phyloP scores from a whole-genome alignment of 352 stramenopile species.

The Globisporangium cylindrosporum region DNA sequence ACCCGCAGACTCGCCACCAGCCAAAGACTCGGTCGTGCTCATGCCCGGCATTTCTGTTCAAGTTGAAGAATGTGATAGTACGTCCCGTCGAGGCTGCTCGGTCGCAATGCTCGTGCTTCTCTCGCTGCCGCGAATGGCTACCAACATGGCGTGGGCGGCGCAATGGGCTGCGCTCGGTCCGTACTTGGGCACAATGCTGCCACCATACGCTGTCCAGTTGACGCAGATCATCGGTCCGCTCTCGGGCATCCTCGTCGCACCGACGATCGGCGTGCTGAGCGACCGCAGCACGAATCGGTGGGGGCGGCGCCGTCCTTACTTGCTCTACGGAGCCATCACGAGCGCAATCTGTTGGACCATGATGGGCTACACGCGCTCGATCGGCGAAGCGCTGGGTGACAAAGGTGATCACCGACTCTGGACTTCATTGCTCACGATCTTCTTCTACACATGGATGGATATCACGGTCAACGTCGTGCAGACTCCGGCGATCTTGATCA shows the following conservation, averaged over 20 bases:
- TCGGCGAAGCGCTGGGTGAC: conserved; percentile 64
- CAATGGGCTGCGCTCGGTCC: conserved; percentile 72
- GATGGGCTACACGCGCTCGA: conserved; percentile 66
- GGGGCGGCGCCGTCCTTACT: conserved; percentile 62
- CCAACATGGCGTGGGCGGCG: conserved; percentile 76
- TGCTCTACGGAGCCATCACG: conserved; percentile 58
- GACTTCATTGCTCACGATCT: conserved; percentile 54
- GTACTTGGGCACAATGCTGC: conserved; percentile 68
- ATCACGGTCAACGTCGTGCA: conserved; percentile 79
- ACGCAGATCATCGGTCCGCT: conserved; percentile 73
- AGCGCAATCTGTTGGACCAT: conserved; percentile 66
- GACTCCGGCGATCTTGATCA: conserved; percentile 65
- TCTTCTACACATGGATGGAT: conserved; percentile 86
- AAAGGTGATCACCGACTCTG: conserved; percentile 36
- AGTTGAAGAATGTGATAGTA: conserved; percentile 16
- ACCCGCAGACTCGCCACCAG: conserved; percentile 25
- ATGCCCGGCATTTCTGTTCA: conserved; percentile 21
- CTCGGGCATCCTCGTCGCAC: conserved; percentile 64
- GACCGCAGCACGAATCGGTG: conserved; percentile 50
- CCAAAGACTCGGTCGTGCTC: conserved; percentile 18
- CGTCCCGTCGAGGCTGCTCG: conserved; percentile 31
- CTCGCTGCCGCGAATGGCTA: conserved; percentile 66
- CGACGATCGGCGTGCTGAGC: conserved; percentile 64
- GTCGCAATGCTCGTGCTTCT: conserved; percentile 67
- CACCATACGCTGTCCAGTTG: conserved; percentile 63